Percentiles rank a stretch among this genome's conserved stretches.
Conservation (phyloP, 345 rosid species). For the Xanthoceras sorbifolium region DNA sequence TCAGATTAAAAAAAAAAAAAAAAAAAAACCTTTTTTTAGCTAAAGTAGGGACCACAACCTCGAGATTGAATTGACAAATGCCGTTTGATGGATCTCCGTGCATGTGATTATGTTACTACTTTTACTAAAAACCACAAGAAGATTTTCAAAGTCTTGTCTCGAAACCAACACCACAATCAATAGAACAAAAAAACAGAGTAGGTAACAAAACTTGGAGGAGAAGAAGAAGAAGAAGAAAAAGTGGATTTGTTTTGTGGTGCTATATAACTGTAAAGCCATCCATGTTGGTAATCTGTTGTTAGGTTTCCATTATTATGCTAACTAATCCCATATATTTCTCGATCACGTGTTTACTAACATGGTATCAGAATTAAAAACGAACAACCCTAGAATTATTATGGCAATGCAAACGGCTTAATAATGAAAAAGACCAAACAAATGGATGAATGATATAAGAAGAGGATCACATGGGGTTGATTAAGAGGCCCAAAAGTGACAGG, state of each 20-base stretch:
- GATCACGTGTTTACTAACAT: too few species aligned
- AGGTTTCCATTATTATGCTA: background rate
- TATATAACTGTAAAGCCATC: background rate
- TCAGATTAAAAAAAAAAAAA: too few species aligned
- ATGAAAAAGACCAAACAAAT: background rate
- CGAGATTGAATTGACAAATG: background rate
- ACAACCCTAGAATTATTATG: background rate
- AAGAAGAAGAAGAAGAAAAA: background rate
- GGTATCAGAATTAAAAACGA: too few species aligned
- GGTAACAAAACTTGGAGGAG: conserved; percentile 8
- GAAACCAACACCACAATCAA: background rate
- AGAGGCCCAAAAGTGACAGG: conserved; percentile 19
- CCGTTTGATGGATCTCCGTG: background rate
- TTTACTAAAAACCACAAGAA: background rate
- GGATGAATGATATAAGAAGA: background rate
- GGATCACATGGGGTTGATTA: conserved; percentile 12
- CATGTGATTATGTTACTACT: background rate
- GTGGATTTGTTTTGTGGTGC: conserved; percentile 6
- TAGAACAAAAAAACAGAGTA: background rate
- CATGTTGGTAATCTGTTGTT: background rate
- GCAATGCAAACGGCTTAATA: background rate
- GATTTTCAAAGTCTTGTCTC: background rate
- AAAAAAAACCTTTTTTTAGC: conserved; percentile 20
- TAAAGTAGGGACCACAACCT: conserved; percentile 8
- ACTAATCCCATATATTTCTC: too few species aligned